Evolutionary conservation across 768 basidiomycete species (phyloP).

Genomic region (Pleurotus cornucopiae): DNA sequence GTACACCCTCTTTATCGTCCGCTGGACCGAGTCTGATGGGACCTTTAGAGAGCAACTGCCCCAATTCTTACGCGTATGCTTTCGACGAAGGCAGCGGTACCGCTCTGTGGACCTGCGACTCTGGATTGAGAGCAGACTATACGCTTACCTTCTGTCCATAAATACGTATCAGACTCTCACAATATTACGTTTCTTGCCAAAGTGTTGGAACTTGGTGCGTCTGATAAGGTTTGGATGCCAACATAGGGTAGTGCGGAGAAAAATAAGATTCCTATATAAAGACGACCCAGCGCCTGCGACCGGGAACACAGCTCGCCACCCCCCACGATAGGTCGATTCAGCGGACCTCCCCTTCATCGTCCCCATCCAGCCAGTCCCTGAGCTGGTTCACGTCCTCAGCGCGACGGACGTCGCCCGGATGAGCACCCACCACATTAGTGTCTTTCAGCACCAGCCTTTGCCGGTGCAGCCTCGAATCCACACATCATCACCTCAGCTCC

Average conservation of each 20-base stretch:
- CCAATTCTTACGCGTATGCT: conserved; percentile 37
- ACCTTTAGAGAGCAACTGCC: conserved; percentile 21
- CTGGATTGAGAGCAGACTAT: conserved; percentile 23
- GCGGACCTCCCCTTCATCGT: background rate
- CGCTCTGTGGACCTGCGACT: conserved; percentile 40
- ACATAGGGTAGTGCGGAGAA: background rate
- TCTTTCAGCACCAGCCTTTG: conserved; percentile 2
- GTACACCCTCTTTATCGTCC: background rate
- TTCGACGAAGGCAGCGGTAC: conserved; percentile 41
- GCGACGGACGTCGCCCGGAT: background rate
- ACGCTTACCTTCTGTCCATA: conserved; percentile 32
- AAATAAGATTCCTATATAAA: background rate
- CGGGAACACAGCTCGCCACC: conserved; percentile 4
- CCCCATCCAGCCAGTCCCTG: background rate
- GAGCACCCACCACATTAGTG: conserved; percentile 1
- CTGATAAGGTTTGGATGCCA: conserved; percentile 1
- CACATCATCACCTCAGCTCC: background rate
- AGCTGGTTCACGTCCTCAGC: background rate
- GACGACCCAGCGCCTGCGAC: conserved; percentile 2
- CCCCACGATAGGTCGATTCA: background rate
- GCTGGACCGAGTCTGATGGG: background rate
- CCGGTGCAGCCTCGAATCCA: background rate
- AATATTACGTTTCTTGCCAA: background rate
- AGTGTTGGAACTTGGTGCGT: conserved; percentile 4
- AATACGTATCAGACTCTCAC: background rate